Evolutionary conservation across 345 rosid genomes (phyloP).

Genomic region (Arabis hirsuta): DNA sequence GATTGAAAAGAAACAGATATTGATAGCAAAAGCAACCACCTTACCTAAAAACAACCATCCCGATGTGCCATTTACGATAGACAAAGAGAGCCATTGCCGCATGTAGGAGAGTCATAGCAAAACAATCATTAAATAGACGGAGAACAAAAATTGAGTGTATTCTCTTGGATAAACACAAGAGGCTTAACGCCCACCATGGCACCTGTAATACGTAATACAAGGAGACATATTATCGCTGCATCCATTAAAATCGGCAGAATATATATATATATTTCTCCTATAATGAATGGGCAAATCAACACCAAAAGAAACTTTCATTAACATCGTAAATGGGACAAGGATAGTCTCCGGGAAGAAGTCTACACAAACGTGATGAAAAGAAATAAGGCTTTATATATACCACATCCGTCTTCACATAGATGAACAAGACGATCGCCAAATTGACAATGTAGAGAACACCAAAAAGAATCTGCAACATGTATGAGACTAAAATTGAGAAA

Average conservation of each 20-base stretch:
- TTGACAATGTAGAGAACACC: constrained; percentile 75
- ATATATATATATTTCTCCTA: not conserved
- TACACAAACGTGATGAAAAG: too few species aligned
- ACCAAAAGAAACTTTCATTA: not conserved
- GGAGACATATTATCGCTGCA: not conserved
- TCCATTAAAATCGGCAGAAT: not conserved
- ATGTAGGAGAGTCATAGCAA: constrained; percentile 89
- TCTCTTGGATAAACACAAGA: constrained; percentile 90
- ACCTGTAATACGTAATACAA: constrained; percentile 53
- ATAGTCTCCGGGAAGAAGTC: not conserved
- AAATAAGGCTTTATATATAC: constrained; percentile 43
- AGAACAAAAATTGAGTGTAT: constrained; percentile 92
- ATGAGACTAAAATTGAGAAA: constrained; percentile 3
- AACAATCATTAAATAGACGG: constrained; percentile 92
- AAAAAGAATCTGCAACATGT: constrained; percentile 72
- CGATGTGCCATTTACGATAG: constrained; percentile 75
- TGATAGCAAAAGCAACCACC: constrained; percentile 17
- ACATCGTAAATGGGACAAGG: not conserved
- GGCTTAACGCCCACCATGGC: constrained; percentile 89
- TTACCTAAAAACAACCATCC: constrained; percentile 84
- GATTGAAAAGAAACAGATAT: not conserved
- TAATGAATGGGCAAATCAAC: not conserved
- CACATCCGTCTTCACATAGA: constrained; percentile 79
- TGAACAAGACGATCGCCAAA: constrained; percentile 67
- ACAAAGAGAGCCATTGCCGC: constrained; percentile 69